Percentiles rank a stretch among this genome's conserved stretches.
Conservation (phyloP, 345 rosid species). For the Tarenaya hassleriana region DNA sequence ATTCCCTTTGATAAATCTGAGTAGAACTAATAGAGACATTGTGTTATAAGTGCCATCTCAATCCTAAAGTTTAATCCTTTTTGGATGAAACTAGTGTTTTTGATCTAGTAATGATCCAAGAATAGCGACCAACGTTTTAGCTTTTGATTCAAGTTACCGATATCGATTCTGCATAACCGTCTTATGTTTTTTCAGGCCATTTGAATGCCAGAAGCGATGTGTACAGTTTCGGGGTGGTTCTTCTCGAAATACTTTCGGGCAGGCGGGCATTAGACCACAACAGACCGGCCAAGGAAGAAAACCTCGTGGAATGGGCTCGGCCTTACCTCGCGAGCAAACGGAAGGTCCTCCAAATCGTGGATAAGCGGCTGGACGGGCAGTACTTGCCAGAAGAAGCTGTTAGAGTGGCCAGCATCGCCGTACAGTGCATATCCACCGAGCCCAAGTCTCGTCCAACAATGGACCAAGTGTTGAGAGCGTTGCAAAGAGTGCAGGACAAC, state of each 20-base stretch:
- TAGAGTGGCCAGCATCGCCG: conserved; percentile 51
- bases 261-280: conserved; percentile 72
- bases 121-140: too few relatives aligned
- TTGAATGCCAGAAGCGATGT: conserved; percentile 73
- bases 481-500: conserved; percentile 53
- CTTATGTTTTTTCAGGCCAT: conserved; percentile 46
- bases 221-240: conserved; percentile 88
- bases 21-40: too few relatives aligned
- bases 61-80: too few relatives aligned
- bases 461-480: conserved; percentile 54
- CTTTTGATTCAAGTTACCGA: too few relatives aligned
- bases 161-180: too few relatives aligned
- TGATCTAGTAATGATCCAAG: background rate
- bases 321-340: conserved; percentile 71
- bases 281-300: conserved; percentile 71
- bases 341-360: conserved; percentile 65
- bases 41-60: too few relatives aligned
- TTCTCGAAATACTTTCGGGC: conserved; percentile 85
- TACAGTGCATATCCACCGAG: conserved; percentile 64
- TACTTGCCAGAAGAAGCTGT: conserved; percentile 42
- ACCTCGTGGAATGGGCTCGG: conserved; percentile 85
- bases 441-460: conserved; percentile 72
- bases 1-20: too few relatives aligned
- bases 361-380: conserved; percentile 58
- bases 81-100: too few relatives aligned